Evolutionary conservation across 1,284 basidiomycete species (phyloP).

Genomic region (Ceratobasidium sp.): DNA sequence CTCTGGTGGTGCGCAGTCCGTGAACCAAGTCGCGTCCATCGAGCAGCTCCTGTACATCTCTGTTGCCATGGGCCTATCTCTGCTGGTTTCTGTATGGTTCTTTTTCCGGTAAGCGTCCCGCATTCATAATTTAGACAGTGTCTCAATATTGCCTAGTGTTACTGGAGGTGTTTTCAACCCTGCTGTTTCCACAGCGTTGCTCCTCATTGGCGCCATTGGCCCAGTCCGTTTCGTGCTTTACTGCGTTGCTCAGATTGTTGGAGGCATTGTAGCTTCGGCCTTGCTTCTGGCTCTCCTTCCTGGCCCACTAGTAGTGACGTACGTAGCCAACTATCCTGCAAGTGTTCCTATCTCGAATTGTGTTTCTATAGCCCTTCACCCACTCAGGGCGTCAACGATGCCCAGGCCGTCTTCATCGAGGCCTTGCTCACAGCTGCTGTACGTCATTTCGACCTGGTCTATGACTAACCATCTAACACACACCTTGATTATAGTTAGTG

Average conservation of each 20-base stretch:
- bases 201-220: conserved; percentile 64
- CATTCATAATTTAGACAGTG: no score
- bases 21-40: neutral
- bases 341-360: neutral
- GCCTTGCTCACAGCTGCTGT: conserved; percentile 40
- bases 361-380: conserved; percentile 37
- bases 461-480: conserved; percentile 4
- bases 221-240: conserved; percentile 69
- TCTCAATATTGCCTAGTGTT: no score
- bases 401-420: conserved; percentile 40
- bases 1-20: neutral
- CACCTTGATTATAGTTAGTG: conserved; percentile 57
- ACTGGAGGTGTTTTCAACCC: conserved; percentile 65
- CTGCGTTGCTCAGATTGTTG: conserved; percentile 67
- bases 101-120: conserved; percentile 7
- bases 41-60: neutral
- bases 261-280: conserved; percentile 68
- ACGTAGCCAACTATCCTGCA: conserved; percentile 44
- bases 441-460: conserved; percentile 40
- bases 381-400: conserved; percentile 23
- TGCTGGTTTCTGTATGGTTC: neutral
- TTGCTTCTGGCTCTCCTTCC: conserved; percentile 68
- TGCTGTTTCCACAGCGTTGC: conserved; percentile 67
- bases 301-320: conserved; percentile 65
- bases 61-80: neutral